Evolutionary conservation across 2,329 filamentous ascomycete species (phyloP), one percentile per base, ranked within the genome.

Genomic region (Cladophialophora chaetospira): DNA sequence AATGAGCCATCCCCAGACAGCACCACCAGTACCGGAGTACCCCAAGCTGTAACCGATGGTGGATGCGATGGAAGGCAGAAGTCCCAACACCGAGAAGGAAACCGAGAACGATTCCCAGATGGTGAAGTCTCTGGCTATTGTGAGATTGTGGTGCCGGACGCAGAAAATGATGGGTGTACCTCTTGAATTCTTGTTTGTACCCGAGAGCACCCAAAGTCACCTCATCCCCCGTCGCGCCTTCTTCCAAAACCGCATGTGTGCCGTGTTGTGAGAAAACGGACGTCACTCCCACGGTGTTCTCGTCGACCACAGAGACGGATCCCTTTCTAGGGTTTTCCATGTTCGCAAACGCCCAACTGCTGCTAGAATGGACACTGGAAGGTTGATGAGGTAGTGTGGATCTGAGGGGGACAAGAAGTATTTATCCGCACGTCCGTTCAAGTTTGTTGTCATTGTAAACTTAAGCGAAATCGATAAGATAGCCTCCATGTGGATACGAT

Each of bases 201-300:
- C 75, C 75, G 48, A 77, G 65, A 4, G 75, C 73, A 36, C 68
- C 68, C 45, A 77, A 71, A 31, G 74, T 72, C 51, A 70, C 64
- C 54, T 77, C 75, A 60, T 77, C 75, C 5, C 67, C 66, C 50
- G 71, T 68, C 29, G 62, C 63, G 25, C 56, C 60, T 45, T 65
- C 62, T 31, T 64, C 59, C 13, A 65, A 15, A 23, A 65, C 45
- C 10, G 60, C 61, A 60, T 64, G 60, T 9, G 57, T 51, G 9
- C 61, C 58, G 9, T 43, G 52, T 19, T 56, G 57, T 29, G 51
- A 21, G 29, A 65, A 54, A 23, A 65, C 54, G 25, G 63, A 65
- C 21, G 63, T 65, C 17, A 65, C 63, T 9, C 50, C 59, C n/a
- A 58, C 55, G 4, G 47, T 42, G 28, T 55, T 53, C 36, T 62